Percentiles rank a stretch among this genome's conserved stretches.
Evolutionary conservation across 176 grass and related monocot genomes (phyloP).

Genomic region (Avena atlantica): DNA sequence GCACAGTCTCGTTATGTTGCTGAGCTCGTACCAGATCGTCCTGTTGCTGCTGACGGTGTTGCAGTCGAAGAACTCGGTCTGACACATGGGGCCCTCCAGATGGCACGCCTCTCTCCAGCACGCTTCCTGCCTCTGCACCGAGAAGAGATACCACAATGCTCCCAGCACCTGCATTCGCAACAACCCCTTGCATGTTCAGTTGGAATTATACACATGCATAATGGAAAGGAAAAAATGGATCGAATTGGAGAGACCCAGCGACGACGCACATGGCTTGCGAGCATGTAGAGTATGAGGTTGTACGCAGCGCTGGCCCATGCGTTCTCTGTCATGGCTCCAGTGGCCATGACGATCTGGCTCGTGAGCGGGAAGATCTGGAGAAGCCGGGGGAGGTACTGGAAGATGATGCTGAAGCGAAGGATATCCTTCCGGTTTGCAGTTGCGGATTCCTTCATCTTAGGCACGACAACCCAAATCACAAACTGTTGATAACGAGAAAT

Average conservation of each 20-base stretch:
- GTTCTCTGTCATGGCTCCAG: conserved; percentile 84
- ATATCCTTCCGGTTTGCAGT: conserved; percentile 66
- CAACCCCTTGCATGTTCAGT: background rate
- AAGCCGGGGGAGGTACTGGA: conserved; percentile 91
- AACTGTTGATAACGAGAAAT: conserved; percentile 55
- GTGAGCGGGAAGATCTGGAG: conserved; percentile 91
- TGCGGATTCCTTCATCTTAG: conserved; percentile 61
- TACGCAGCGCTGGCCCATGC: conserved; percentile 95
- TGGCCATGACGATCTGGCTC: conserved; percentile 73
- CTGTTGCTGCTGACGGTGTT: conserved; percentile 43
- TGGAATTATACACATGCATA: background rate
- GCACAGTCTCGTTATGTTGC: conserved; percentile 66
- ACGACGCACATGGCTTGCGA: conserved; percentile 80
- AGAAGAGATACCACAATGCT: conserved; percentile 92
- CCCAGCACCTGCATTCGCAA: conserved; percentile 68
- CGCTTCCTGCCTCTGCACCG: conserved; percentile 75
- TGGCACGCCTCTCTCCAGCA: conserved; percentile 83
- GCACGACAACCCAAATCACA: conserved; percentile 74
- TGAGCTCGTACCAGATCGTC: conserved; percentile 55
- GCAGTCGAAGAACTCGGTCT: conserved; percentile 74
- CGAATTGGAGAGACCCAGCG: background rate
- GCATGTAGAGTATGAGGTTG: conserved; percentile 99
- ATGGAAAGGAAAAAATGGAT: background rate
- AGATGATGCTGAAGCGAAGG: conserved; percentile 74
- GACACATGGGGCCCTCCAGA: conserved; percentile 60